Evolutionary conservation across 192 early-diverging fungal genomes (phyloP).

Genomic region (Kappamyces sp.): DNA sequence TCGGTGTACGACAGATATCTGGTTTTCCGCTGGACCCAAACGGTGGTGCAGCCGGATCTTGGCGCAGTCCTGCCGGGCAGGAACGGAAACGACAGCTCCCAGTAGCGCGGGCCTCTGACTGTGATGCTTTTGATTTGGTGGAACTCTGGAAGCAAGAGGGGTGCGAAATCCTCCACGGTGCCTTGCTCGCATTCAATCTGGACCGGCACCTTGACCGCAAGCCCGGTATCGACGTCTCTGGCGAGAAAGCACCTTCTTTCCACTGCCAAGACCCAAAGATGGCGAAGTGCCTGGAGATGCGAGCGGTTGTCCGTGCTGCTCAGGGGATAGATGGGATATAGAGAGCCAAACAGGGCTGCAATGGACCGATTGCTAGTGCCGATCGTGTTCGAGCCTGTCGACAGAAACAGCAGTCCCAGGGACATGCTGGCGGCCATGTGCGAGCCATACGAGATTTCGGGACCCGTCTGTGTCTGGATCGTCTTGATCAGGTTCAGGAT

Average conservation of each 20-base stretch:
- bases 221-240: constrained; percentile 53
- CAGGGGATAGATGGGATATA: constrained; percentile 63
- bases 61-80: constrained; percentile 29
- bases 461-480: constrained; percentile 40
- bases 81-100: constrained; percentile 30
- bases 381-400: constrained; percentile 58
- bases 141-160: constrained; percentile 54
- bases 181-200: constrained; percentile 13
- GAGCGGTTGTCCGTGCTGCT: constrained; percentile 50
- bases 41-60: constrained; percentile 20
- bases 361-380: constrained; percentile 57
- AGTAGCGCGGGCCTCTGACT: constrained; percentile 54
- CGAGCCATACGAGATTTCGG: constrained; percentile 58
- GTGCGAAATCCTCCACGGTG: constrained; percentile 42
- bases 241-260: constrained; percentile 64
- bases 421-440: constrained; percentile 73
- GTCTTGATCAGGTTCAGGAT: constrained; percentile 52
- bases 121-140: constrained; percentile 43
- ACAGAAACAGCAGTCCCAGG: constrained; percentile 70
- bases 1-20: constrained; percentile 31
- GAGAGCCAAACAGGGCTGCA: constrained; percentile 59
- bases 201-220: constrained; percentile 54
- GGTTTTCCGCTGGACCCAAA: constrained; percentile 27
- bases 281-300: constrained; percentile 71
- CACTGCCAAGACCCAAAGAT: constrained; percentile 74